These are phyloP conservation scores for Medicago ruthenica DNA, from an alignment of 306 rosid species.

Conservation along the genomic window DNA sequence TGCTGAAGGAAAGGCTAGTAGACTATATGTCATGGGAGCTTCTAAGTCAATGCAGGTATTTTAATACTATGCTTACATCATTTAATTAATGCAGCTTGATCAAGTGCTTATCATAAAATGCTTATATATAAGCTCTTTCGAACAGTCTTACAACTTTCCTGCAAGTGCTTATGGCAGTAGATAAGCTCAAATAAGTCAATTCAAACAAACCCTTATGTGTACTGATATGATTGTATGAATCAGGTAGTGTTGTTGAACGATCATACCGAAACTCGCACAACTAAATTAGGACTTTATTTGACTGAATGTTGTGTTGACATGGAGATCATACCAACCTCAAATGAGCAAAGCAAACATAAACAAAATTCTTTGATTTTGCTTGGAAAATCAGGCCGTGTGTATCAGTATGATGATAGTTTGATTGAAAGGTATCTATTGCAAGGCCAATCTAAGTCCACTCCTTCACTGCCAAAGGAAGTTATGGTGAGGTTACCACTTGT, in stretches of 20 bases:
- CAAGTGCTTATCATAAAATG: not conserved
- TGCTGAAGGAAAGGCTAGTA: conserved; percentile 80
- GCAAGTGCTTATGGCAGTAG: not conserved
- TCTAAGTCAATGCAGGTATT: conserved; percentile 73
- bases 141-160: not conserved
- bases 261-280: conserved; percentile 71
- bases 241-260: conserved; percentile 84
- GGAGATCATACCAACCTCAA: conserved; percentile 70
- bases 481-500: conserved; percentile 73
- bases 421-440: conserved; percentile 82
- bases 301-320: conserved; percentile 71
- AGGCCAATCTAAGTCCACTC: conserved; percentile 64
- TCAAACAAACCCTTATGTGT: not conserved
- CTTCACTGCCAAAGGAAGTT: conserved; percentile 75
- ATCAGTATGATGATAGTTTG: conserved; percentile 69
- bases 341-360: conserved; percentile 72
- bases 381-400: conserved; percentile 76
- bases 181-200: not conserved
- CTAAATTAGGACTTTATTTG: conserved; percentile 74
- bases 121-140: not conserved
- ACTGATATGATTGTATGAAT: conserved; percentile 35
- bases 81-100: no score
- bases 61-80: conserved; percentile 17
- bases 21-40: conserved; percentile 75
- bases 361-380: conserved; percentile 68